These are phyloP conservation scores for Mycena galopus DNA, from an alignment of 768 basidiomycete species.

Conservation along the genomic window DNA sequence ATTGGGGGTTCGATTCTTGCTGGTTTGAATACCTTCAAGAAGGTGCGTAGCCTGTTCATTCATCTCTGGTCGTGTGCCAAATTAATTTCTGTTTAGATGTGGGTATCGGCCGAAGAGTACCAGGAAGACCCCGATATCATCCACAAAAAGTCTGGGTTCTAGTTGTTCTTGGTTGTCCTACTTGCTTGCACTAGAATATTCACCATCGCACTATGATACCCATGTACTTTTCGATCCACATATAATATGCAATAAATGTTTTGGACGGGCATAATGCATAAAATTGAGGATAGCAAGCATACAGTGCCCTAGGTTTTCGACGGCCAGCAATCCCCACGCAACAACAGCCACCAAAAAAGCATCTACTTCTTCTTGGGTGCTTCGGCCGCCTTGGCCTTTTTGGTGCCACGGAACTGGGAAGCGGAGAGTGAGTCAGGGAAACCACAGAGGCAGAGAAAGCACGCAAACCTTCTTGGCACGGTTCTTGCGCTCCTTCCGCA, in stretches of 20 bases:
- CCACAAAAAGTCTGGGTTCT: slow-evolving; percentile 94
- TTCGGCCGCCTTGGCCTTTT: slow-evolving; percentile 94
- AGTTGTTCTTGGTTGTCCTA: slow-evolving; percentile 37
- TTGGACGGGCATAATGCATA: slow-evolving; percentile 54
- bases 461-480: slow-evolving; percentile 91
- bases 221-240: slow-evolving; percentile 37
- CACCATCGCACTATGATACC: slow-evolving; percentile 47
- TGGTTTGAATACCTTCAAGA: slow-evolving; percentile 97
- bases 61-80: slow-evolving; percentile 9
- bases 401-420: slow-evolving; percentile 90
- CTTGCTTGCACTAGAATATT: slow-evolving; percentile 34
- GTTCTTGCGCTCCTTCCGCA: slow-evolving; percentile 99
- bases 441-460: not conserved
- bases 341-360: slow-evolving; percentile 32
- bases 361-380: slow-evolving; percentile 93
- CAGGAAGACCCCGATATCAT: slow-evolving; percentile 99
- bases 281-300: slow-evolving; percentile 51
- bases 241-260: slow-evolving; percentile 43
- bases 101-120: slow-evolving; percentile 99
- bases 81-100: slow-evolving; percentile 78
- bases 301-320: slow-evolving; percentile 48
- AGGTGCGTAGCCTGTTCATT: slow-evolving; percentile 62
- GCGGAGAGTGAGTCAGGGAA: slow-evolving; percentile 30
- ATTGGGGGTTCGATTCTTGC: slow-evolving; percentile 98
- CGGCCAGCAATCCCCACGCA: slow-evolving; percentile 37